Base-by-base conservation (phyloP, 2,329 filamentous ascomycete species). In the Camillea tinctor region DNA sequence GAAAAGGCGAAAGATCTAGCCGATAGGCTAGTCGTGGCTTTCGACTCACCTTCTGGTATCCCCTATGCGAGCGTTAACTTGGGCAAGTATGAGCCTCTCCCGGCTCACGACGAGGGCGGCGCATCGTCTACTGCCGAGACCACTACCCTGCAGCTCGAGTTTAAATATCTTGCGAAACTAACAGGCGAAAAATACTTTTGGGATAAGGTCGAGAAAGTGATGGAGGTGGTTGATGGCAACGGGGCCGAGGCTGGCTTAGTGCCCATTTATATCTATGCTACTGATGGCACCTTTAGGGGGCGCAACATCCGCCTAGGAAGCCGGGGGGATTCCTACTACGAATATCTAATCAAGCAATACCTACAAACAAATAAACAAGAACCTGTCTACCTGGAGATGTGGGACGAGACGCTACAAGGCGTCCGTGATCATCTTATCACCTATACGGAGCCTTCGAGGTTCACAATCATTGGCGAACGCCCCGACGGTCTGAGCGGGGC, bases 281-380 rank as follows among this genome's bases (percentile, higher is more conserved):
- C 88, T 24, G 87, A 80, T 13, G 95, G 95, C 59, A 79, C 86
- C 56, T 99, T 98, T 77, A 84, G 86, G 55, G 92, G 92, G 20
- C 77, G 87, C 20, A 96, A 97, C 71, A 94, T 99, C 70, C 90
- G 95, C 19, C 83, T 98, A 21, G 95, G 95, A 48, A 97, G 92
- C 73, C 87, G 95, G 62, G 95, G 95, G 52, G 95, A 99, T 79
- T 97, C 93, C 53, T 99, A 98, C 78, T 99, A 99, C 77, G 92
- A 99, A 77, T 99, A 99, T 74, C 86, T 99, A 55, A 96, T 98
- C 80, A 99, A 99, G 79, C 95, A 99, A 75, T 98, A 96, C 73
- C 82, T 97, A 20, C 95, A 99, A 76, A 99, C 95, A 13, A 91
- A 91, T 59, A 87, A 90, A 73, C 83, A 93, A 71, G 94, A 99